Conservation (phyloP, 2,329 filamentous ascomycete species). For the Botrytis aclada region DNA sequence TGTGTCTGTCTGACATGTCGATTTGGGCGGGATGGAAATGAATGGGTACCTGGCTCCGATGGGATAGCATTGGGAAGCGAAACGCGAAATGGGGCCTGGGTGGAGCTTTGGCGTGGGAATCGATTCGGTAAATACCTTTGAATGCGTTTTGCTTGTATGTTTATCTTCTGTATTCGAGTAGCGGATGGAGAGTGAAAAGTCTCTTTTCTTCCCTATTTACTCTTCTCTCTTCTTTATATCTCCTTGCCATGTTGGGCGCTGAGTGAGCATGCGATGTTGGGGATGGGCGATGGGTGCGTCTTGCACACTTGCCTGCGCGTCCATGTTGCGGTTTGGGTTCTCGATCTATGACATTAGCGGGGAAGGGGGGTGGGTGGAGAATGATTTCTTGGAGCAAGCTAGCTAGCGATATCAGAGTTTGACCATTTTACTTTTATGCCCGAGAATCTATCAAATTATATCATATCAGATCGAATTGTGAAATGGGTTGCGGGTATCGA, state of each 20-base stretch:
- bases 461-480: not conserved
- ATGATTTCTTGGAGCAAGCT: not conserved
- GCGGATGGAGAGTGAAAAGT: not conserved
- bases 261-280: not conserved
- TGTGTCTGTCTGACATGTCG: not conserved
- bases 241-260: not conserved
- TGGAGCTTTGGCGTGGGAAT: not conserved
- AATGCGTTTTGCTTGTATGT: not conserved
- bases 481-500: not conserved
- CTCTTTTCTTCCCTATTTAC: not conserved
- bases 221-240: no score
- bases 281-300: not conserved
- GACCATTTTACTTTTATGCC: not conserved
- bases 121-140: not conserved
- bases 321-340: not conserved
- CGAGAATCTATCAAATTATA: not conserved
- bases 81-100: not conserved
- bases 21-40: not conserved
- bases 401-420: not conserved
- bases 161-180: not conserved
- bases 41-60: constrained; percentile 2
- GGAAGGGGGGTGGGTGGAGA: not conserved
- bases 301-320: not conserved
- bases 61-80: not conserved
- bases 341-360: not conserved